A percentile compares a stretch with the other conserved stretches of the same genome.
phyloP scores from a whole-genome alignment of 306 rosid species.

The Pyrus pyrifolia region DNA sequence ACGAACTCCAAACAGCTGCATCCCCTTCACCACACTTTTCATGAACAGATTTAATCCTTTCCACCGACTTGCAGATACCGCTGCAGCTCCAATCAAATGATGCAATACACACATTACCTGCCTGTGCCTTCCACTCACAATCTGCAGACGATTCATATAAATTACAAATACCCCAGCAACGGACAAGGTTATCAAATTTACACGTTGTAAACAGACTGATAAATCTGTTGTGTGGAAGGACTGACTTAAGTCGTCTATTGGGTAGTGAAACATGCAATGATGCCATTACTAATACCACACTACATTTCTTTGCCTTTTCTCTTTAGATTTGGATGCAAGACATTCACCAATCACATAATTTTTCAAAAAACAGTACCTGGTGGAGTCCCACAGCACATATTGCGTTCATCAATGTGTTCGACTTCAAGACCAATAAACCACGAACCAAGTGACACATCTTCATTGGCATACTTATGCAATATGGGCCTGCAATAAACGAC shows the following conservation, averaged over 20 bases:
- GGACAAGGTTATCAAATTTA: not conserved
- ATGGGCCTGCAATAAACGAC: constrained; percentile 58
- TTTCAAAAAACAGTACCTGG: constrained; percentile 56
- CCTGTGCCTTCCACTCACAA: constrained; percentile 98
- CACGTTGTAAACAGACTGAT: not conserved
- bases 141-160: constrained; percentile 38
- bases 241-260: not conserved
- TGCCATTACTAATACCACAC: not conserved
- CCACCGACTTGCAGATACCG: constrained; percentile 99
- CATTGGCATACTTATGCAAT: constrained; percentile 92
- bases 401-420: constrained; percentile 92
- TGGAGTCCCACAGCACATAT: constrained; percentile 97
- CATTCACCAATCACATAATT: not conserved
- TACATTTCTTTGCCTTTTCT: not conserved
- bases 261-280: not conserved
- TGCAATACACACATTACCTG: constrained; percentile 84
- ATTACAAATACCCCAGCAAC: constrained; percentile 3
- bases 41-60: constrained; percentile 83
- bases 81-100: constrained; percentile 99
- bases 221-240: not conserved
- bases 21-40: constrained; percentile 94
- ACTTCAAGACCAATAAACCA: constrained; percentile 98
- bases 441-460: constrained; percentile 96
- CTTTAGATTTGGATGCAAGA: not conserved
- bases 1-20: constrained; percentile 80